Percentiles rank a stretch among this genome's conserved stretches.
These are phyloP conservation scores for Pyrenochaeta sp. DNA, from an alignment of 2,329 filamentous ascomycete species.

Conservation along the genomic window DNA sequence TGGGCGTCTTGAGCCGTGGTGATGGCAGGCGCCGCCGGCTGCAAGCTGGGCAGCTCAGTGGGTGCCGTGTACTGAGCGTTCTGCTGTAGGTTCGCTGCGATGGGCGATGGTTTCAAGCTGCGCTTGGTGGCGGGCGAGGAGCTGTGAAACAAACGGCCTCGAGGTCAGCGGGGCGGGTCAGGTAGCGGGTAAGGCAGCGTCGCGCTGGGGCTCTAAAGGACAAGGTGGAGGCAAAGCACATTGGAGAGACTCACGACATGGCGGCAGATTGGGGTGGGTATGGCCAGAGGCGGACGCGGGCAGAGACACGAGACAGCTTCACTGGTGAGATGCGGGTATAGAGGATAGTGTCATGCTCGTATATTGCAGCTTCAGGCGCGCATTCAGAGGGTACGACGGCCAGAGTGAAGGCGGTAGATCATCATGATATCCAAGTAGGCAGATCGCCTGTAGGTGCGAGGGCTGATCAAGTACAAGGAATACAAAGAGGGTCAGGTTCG, in stretches of 20 bases:
- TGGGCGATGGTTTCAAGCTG: constrained; percentile 53
- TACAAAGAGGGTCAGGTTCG: constrained; percentile 49
- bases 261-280: constrained; percentile 33
- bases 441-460: constrained; percentile 43
- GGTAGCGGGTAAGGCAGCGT: constrained; percentile 4
- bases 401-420: constrained; percentile 45
- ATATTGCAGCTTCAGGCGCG: constrained; percentile 37
- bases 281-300: constrained; percentile 26
- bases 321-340: constrained; percentile 37
- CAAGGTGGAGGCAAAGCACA: constrained; percentile 18
- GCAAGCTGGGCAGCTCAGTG: constrained; percentile 36
- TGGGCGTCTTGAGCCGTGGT: constrained; percentile 31
- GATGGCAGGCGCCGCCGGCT: constrained; percentile 39
- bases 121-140: constrained; percentile 54
- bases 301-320: constrained; percentile 38
- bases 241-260: constrained; percentile 51
- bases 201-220: constrained; percentile 8
- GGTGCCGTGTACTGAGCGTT: constrained; percentile 28
- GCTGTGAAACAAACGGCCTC: constrained; percentile 42
- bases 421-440: constrained; percentile 50
- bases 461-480: constrained; percentile 52
- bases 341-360: constrained; percentile 46
- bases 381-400: constrained; percentile 41
- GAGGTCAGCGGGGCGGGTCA: constrained; percentile 41
- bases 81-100: constrained; percentile 44